Conservation (phyloP, 73 alveolate species). For the Paramecium primaurelia region DNA sequence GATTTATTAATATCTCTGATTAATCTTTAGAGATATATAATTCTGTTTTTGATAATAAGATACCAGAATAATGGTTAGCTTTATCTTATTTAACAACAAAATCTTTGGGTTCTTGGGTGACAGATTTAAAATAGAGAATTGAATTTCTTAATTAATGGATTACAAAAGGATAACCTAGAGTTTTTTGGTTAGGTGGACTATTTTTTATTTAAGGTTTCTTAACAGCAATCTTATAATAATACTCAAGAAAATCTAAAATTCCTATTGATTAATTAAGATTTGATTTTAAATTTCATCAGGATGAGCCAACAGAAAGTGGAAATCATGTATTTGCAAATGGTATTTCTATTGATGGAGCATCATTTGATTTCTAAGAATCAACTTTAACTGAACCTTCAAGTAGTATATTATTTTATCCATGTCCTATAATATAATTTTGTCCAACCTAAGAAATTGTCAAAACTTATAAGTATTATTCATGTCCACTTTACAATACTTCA, state of each 20-base stretch:
- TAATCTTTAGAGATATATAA: slow-evolving; percentile 78
- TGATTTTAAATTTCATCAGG: slow-evolving; percentile 73
- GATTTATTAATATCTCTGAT: slow-evolving; percentile 76
- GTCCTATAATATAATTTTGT: neutral
- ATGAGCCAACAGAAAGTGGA: slow-evolving; percentile 64
- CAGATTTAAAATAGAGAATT: slow-evolving; percentile 76
- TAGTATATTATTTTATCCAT: neutral
- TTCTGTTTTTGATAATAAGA: slow-evolving; percentile 73
- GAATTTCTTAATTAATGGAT: slow-evolving; percentile 82
- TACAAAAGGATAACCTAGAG: slow-evolving; percentile 76
- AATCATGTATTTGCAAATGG: slow-evolving; percentile 58
- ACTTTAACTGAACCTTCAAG: neutral
- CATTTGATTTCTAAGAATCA: neutral
- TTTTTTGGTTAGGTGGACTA: slow-evolving; percentile 84
- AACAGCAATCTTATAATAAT: slow-evolving; percentile 82
- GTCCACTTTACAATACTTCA: slow-evolving; percentile 93
- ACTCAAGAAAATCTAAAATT: slow-evolving; percentile 78
- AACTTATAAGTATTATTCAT: slow-evolving; percentile 69
- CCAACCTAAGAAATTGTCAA: slow-evolving; percentile 61
- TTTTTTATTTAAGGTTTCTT: slow-evolving; percentile 81
- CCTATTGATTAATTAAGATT: slow-evolving; percentile 78
- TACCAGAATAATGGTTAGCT: slow-evolving; percentile 78
- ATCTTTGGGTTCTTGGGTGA: slow-evolving; percentile 79
- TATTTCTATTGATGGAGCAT: slow-evolving; percentile 12
- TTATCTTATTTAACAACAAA: slow-evolving; percentile 79